Evolutionary conservation across 495 filamentous ascomycete species (phyloP).

Genomic region (Bathelium albidoporum): DNA sequence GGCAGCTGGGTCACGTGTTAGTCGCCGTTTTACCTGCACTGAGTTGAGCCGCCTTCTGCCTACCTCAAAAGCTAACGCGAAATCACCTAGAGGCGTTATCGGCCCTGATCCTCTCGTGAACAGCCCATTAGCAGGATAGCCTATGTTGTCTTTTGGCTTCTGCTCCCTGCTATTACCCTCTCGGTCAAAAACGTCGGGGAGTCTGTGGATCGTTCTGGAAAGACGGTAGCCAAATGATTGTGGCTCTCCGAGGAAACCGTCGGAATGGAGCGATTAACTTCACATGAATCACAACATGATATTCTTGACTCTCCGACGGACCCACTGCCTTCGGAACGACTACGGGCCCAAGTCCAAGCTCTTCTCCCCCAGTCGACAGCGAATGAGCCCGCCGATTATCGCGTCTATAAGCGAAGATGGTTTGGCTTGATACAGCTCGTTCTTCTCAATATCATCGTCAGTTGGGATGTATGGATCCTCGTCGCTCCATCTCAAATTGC

Average conservation of each 20-base stretch:
- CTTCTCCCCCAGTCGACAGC: background rate
- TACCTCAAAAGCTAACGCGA: no score
- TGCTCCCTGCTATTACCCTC: no score
- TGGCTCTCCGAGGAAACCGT: background rate
- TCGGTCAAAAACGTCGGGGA: no score
- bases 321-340: background rate
- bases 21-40: no score
- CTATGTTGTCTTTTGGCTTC: no score
- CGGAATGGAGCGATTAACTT: conserved; percentile 1
- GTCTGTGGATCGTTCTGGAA: background rate
- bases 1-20: no score
- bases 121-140: no score
- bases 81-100: no score
- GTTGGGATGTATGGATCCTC: conserved; percentile 66
- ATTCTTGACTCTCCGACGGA: background rate
- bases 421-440: conserved; percentile 78
- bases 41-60: no score
- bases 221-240: background rate
- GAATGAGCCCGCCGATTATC: conserved; percentile 37
- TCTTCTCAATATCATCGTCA: conserved; percentile 82
- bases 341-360: background rate
- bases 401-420: conserved; percentile 82
- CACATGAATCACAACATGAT: background rate
- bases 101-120: no score
- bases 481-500: background rate